Percentiles rank a stretch among this genome's conserved stretches.
phyloP scores from a whole-genome alignment of 192 early-diverging fungal species.

The Cladochytrium replicatum region DNA sequence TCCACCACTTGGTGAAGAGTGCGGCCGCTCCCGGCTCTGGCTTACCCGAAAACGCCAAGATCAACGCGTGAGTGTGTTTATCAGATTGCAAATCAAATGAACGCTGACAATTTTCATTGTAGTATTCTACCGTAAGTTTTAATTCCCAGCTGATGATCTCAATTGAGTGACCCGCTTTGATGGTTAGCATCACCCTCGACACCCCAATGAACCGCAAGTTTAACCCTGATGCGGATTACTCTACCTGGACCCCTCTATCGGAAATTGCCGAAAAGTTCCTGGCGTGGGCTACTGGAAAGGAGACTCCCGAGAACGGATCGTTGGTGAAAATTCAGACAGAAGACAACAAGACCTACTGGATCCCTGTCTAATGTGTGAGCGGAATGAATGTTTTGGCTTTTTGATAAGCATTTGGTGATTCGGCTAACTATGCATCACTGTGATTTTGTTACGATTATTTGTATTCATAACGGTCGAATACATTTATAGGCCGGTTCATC shows the following conservation, averaged over 20 bases:
- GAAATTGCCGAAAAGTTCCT: conserved; percentile 57
- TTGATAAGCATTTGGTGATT: too few species aligned
- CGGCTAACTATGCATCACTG: too few species aligned
- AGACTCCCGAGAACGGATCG: conserved; percentile 41
- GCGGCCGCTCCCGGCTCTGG: conserved; percentile 62
- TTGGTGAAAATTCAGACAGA: conserved; percentile 54
- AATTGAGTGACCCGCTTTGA: background rate
- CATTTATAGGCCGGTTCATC: too few species aligned
- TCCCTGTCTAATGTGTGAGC: too few species aligned
- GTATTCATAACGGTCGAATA: too few species aligned
- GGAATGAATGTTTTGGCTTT: too few species aligned
- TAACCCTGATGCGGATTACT: conserved; percentile 74
- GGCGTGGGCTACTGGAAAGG: conserved; percentile 44
- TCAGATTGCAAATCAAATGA: too few species aligned
- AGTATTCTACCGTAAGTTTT: conserved; percentile 5
- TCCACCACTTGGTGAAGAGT: conserved; percentile 79
- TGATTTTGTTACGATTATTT: too few species aligned
- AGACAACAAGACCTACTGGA: conserved; percentile 46
- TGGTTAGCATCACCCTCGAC: conserved; percentile 64
- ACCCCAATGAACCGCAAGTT: conserved; percentile 82
- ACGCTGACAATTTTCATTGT: too few species aligned
- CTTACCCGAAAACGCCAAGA: conserved; percentile 53
- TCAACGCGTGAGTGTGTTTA: conserved; percentile 43
- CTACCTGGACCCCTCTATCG: conserved; percentile 74
- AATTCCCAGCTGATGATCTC: too few species aligned